Percentiles rank a stretch among this genome's conserved stretches.
Evolutionary conservation across 1,139 yeast genomes (phyloP).

Genomic region (Suzukiozyma palmioleophila): DNA sequence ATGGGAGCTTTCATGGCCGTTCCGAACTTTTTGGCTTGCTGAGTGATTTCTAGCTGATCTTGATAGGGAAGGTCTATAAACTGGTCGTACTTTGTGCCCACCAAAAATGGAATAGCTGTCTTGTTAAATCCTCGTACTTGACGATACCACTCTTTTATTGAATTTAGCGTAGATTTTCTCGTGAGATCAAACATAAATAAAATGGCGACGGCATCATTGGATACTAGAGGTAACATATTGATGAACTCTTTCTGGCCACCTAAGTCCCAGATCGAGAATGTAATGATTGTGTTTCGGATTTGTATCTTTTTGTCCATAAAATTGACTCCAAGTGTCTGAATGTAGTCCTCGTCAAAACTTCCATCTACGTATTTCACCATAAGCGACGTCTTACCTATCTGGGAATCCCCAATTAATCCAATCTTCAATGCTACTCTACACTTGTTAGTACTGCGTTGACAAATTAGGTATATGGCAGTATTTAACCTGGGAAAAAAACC

Average conservation of each 20-base stretch:
- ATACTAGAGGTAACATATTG: slow-evolving; percentile 92
- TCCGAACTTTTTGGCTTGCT: slow-evolving; percentile 83
- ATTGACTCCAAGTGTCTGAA: slow-evolving; percentile 92
- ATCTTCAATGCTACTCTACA: slow-evolving; percentile 74
- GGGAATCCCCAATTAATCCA: slow-evolving; percentile 95
- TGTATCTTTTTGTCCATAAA: slow-evolving; percentile 90
- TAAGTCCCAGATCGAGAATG: slow-evolving; percentile 92
- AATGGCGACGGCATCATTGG: slow-evolving; percentile 91
- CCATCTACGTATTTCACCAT: slow-evolving; percentile 98
- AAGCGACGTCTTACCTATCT: slow-evolving; percentile 94
- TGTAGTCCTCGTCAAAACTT: slow-evolving; percentile 85
- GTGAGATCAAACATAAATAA: slow-evolving; percentile 91
- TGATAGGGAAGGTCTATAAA: slow-evolving; percentile 75
- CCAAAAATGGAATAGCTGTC: slow-evolving; percentile 86
- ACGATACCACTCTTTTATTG: slow-evolving; percentile 91
- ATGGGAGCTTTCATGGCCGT: slow-evolving; percentile 88
- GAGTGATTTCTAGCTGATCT: slow-evolving; percentile 83
- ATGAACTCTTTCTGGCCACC: slow-evolving; percentile 97
- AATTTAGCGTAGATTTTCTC: slow-evolving; percentile 77
- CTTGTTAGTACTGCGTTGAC: slow-evolving; percentile 1
- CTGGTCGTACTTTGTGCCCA: slow-evolving; percentile 92
- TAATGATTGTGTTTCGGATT: slow-evolving; percentile 82
- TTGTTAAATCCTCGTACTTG: slow-evolving; percentile 89
- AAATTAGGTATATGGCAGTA: too few species aligned
- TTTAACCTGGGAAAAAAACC: too few species aligned